Conservation (phyloP, 2,329 filamentous ascomycete genomes). For the Ramularia endophylla region DNA sequence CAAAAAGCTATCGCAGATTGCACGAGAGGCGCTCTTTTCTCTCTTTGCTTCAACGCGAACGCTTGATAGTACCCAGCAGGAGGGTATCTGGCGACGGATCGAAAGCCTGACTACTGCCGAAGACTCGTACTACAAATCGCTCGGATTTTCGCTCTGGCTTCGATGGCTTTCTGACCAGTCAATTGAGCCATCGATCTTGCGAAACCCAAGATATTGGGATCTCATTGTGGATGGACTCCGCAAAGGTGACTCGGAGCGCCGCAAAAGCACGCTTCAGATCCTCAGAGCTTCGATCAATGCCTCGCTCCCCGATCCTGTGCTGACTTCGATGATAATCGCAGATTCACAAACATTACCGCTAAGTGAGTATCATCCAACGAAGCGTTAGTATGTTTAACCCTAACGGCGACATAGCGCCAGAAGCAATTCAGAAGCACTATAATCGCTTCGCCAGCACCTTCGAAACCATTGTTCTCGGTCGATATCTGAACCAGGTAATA, state of each 20-base stretch:
- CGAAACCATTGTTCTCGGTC: constrained; percentile 44
- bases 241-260: constrained; percentile 40
- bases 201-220: constrained; percentile 35
- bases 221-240: constrained; percentile 34
- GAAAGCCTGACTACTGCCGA: constrained; percentile 5
- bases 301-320: constrained; percentile 14
- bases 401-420: constrained; percentile 9
- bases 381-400: not conserved
- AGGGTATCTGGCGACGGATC: constrained; percentile 13
- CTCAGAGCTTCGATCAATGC: constrained; percentile 36
- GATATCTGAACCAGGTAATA: constrained; percentile 45
- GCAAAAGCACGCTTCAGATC: constrained; percentile 43
- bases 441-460: constrained; percentile 41
- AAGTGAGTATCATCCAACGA: constrained; percentile 1
- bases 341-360: not conserved
- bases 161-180: constrained; percentile 11
- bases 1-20: constrained; percentile 5
- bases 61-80: constrained; percentile 2
- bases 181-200: constrained; percentile 8
- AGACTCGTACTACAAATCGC: constrained; percentile 11
- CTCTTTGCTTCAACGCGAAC: constrained; percentile 2
- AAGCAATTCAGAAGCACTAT: constrained; percentile 31
- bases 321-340: constrained; percentile 5
- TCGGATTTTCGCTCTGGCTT: constrained; percentile 26
- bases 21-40: constrained; percentile 9